Evolutionary conservation across 306 rosid genomes (phyloP).

Genomic region (Urtica urens): DNA sequence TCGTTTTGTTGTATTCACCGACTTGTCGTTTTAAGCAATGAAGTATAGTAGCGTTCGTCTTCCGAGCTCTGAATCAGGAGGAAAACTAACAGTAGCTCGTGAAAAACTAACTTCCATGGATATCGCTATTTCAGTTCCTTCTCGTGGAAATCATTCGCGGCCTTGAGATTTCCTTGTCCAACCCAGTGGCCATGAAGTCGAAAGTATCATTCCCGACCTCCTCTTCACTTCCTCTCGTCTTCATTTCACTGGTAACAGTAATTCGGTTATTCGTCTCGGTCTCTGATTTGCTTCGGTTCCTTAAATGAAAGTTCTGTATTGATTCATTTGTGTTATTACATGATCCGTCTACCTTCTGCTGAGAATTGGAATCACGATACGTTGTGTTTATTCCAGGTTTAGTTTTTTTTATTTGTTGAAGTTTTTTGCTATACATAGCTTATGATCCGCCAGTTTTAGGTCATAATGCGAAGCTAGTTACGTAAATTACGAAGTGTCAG

Average conservation of each 20-base stretch:
- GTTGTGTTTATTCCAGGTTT: not conserved
- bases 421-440: not conserved
- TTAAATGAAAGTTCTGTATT: not conserved
- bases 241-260: constrained; percentile 29
- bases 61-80: constrained; percentile 1
- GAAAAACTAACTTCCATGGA: not conserved
- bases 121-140: constrained; percentile 1
- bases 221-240: constrained; percentile 16
- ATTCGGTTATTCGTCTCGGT: not conserved
- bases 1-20: no score
- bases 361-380: not conserved
- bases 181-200: no score
- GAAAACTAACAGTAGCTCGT: not conserved
- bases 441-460: not conserved
- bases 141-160: no score
- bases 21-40: no score
- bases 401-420: not conserved
- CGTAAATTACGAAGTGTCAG: no score
- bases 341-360: no score
- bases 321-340: no score
- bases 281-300: not conserved
- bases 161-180: no score
- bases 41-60: constrained; percentile 4
- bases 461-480: no score
- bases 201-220: no score